Conservation (phyloP, 2,329 filamentous ascomycete genomes). For the Fusarium ramigenum region DNA sequence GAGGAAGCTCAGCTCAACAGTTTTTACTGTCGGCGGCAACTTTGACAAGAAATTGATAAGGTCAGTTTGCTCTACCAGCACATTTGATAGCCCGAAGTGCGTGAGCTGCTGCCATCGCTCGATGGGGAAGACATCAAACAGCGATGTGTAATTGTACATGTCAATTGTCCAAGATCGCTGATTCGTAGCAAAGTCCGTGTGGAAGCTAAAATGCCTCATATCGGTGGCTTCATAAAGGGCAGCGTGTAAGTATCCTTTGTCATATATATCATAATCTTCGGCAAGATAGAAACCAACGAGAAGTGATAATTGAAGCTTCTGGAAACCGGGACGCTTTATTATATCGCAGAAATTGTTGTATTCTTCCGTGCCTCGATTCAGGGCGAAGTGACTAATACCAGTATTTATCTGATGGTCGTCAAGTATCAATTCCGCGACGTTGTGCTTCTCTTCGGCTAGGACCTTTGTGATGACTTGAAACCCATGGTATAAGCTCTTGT, state of each 20-base stretch:
- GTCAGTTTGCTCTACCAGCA: neutral
- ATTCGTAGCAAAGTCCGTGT: neutral
- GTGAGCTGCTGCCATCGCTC: neutral
- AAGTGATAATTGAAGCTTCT: neutral
- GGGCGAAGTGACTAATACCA: neutral
- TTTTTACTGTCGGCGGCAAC: neutral
- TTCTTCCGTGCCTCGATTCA: neutral
- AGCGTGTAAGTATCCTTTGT: rapidly evolving
- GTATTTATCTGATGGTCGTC: neutral
- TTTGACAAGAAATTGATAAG: neutral
- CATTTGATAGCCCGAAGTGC: neutral
- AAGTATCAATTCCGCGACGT: neutral
- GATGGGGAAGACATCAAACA: neutral
- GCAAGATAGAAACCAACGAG: neutral
- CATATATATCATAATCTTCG: neutral
- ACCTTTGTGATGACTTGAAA: neutral
- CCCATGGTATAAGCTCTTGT: neutral
- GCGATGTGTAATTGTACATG: neutral
- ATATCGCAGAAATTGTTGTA: neutral
- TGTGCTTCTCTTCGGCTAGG: neutral
- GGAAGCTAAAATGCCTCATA: neutral
- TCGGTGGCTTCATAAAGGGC: neutral
- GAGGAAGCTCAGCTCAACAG: neutral
- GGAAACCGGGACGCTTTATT: neutral
- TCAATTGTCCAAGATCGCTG: rapidly evolving